Evolutionary conservation across 176 grass and related monocot species (phyloP).

Genomic region (Paspalum notatum): DNA sequence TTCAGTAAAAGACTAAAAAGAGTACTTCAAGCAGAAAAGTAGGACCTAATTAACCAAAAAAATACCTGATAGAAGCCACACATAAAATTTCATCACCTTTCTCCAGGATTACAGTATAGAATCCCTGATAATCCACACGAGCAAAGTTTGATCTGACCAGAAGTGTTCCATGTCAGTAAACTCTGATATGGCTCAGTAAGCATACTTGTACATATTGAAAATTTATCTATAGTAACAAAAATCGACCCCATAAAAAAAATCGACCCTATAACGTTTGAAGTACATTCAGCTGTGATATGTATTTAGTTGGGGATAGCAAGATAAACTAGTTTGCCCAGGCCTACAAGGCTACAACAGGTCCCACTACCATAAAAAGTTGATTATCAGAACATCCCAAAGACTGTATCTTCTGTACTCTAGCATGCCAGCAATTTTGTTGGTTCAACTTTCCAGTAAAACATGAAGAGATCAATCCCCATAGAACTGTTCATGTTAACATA

Average conservation of each 20-base stretch:
- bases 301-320: too few species aligned
- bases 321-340: too few species aligned
- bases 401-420: neutral
- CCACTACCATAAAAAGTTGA: neutral
- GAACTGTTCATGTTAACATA: neutral
- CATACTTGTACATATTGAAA: neutral
- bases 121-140: conserved; percentile 73
- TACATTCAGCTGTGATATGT: neutral
- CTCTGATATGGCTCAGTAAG: neutral
- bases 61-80: conserved; percentile 69
- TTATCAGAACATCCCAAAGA: conserved; percentile 7
- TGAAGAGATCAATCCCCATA: conserved; percentile 12
- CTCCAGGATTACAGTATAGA: conserved; percentile 76
- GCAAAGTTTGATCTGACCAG: conserved; percentile 69
- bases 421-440: conserved; percentile 13
- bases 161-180: conserved; percentile 24
- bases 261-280: neutral
- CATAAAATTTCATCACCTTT: conserved; percentile 74
- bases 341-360: too few species aligned
- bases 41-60: conserved; percentile 8
- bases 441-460: conserved; percentile 24
- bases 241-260: neutral
- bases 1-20: neutral
- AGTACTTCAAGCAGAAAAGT: conserved; percentile 14
- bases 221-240: neutral